Conservation (phyloP, 108 stramenopile species). For the Skeletonema costatum region DNA sequence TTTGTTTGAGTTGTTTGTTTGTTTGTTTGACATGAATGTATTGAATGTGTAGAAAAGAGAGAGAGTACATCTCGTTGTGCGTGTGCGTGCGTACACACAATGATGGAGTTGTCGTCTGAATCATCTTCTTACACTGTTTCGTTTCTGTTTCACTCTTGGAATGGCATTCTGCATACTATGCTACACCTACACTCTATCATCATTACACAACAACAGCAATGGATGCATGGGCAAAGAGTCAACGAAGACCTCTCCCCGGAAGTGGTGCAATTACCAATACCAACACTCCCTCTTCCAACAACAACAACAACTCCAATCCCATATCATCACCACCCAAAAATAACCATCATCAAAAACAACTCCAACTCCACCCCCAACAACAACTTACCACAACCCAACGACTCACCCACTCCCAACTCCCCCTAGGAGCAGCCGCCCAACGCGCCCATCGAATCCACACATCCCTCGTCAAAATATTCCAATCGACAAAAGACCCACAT, state of each 20-base stretch:
- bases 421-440: conserved; percentile 57
- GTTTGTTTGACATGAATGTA: not conserved
- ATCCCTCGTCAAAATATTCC: conserved; percentile 49
- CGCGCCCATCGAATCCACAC: conserved; percentile 67
- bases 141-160: too few species aligned
- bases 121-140: too few species aligned
- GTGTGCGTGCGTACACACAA: too few species aligned
- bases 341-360: conserved; percentile 4
- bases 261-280: not conserved
- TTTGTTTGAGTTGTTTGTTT: not conserved
- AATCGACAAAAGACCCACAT: conserved; percentile 41
- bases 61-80: too few species aligned
- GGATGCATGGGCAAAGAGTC: conserved; percentile 73
- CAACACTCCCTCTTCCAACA: not conserved
- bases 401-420: conserved; percentile 13
- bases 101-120: too few species aligned
- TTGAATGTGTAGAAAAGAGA: too few species aligned
- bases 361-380: conserved; percentile 9
- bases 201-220: conserved; percentile 35
- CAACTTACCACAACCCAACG: not conserved
- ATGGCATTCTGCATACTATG: too few species aligned
- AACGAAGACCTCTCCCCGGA: conserved; percentile 32
- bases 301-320: not conserved
- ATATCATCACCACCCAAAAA: not conserved
- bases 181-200: too few species aligned